Percentiles rank a stretch among this genome's conserved stretches.
phyloP scores from a whole-genome alignment of 805 yeast species.

The Metschnikowia borealis region DNA sequence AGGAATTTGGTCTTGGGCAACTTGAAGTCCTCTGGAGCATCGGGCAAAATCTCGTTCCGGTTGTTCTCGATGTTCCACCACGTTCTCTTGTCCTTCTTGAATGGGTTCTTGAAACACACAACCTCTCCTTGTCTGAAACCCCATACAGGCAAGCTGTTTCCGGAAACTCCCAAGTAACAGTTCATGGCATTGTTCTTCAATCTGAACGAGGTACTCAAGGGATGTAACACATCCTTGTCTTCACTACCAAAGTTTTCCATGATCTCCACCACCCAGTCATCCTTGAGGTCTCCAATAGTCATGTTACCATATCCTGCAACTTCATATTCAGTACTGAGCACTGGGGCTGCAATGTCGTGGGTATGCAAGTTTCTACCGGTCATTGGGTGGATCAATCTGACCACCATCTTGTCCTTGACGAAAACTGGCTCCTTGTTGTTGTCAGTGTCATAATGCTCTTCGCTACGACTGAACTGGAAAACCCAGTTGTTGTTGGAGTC shows the following conservation, averaged over 20 bases:
- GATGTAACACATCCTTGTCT: constrained; percentile 57
- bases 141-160: constrained; percentile 85
- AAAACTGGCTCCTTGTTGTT: constrained; percentile 30
- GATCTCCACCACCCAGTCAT: constrained; percentile 74
- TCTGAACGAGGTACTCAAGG: constrained; percentile 80
- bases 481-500: constrained; percentile 44
- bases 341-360: constrained; percentile 62
- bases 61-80: constrained; percentile 87
- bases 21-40: constrained; percentile 56
- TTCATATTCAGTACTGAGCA: constrained; percentile 51
- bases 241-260: constrained; percentile 55
- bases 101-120: constrained; percentile 66
- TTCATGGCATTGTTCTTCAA: constrained; percentile 62
- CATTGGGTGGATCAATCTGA: constrained; percentile 58
- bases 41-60: constrained; percentile 53
- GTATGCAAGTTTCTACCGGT: constrained; percentile 70
- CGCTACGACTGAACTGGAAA: constrained; percentile 47
- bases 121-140: constrained; percentile 98
- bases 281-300: constrained; percentile 63
- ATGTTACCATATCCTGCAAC: constrained; percentile 72
- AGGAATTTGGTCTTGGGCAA: constrained; percentile 58
- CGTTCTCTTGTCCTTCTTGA: constrained; percentile 72
- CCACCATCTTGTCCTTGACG: constrained; percentile 54
- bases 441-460: constrained; percentile 28
- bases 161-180: constrained; percentile 85